Evolutionary conservation across 352 stramenopile genomes (phyloP).

Genomic region (Saprolegnia parasitica): DNA sequence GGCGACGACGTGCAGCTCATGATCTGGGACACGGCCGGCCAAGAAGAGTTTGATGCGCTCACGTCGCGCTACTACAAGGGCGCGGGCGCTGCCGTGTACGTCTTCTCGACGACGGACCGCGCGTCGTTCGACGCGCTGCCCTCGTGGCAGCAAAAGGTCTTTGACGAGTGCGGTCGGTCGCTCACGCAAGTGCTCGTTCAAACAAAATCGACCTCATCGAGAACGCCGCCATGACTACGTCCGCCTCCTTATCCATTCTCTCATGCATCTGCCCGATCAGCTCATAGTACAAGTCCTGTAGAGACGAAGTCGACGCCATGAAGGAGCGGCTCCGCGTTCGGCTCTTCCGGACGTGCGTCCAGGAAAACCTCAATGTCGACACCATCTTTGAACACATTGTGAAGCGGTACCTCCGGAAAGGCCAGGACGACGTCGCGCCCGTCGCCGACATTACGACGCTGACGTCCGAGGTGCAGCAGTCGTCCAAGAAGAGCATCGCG

Average conservation of each 20-base stretch:
- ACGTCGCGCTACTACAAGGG: slow-evolving; percentile 79
- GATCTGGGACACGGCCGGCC: slow-evolving; percentile 79
- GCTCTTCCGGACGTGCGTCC: slow-evolving; percentile 57
- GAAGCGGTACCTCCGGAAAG: slow-evolving; percentile 45
- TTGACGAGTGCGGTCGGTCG: slow-evolving; percentile 51
- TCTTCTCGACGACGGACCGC: slow-evolving; percentile 70
- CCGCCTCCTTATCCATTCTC: background rate
- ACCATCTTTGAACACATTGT: slow-evolving; percentile 65
- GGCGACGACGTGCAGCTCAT: slow-evolving; percentile 63
- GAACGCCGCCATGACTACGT: slow-evolving; percentile 44
- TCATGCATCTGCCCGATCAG: background rate
- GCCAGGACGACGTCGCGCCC: slow-evolving; percentile 37
- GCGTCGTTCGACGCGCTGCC: slow-evolving; percentile 64
- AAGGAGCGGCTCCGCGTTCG: slow-evolving; percentile 50
- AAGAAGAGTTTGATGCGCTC: slow-evolving; percentile 77
- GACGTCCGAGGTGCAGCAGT: slow-evolving; percentile 28
- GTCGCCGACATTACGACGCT: slow-evolving; percentile 54
- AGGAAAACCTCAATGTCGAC: slow-evolving; percentile 70
- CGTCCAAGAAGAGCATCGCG: slow-evolving; percentile 32
- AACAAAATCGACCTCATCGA: slow-evolving; percentile 74
- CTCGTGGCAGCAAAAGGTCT: slow-evolving; percentile 66
- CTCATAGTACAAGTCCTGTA: background rate
- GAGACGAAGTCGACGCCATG: slow-evolving; percentile 59
- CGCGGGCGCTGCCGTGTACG: slow-evolving; percentile 62
- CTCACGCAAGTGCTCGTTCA: slow-evolving; percentile 68